Evolutionary conservation across 495 filamentous ascomycete species (phyloP), one percentile per base, ranked within the genome.

Genomic region (Penicillium canariense): DNA sequence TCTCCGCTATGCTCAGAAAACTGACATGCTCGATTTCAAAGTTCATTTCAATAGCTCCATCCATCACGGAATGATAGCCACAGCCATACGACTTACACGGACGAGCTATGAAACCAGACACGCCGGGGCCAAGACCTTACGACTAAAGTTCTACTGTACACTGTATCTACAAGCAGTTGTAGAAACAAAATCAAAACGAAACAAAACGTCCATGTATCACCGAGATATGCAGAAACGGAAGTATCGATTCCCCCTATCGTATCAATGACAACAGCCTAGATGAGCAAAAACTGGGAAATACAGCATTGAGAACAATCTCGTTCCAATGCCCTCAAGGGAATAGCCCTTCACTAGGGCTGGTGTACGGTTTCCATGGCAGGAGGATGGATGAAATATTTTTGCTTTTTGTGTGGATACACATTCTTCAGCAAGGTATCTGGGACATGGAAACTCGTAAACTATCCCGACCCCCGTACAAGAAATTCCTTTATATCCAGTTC

Each of bases 381-480:
- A 67, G 55, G 60, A 67, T 68, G 55, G 68, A 71, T 66, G 64
- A 67, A 70, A 73, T 68, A 59, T 63, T 71, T 71, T 71, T 70
- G 71, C 68, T 74, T 74, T 74, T 74, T 72, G 64, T 71, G 70
- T 71, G 68, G 70, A 76, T 76, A 74, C 65, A 68, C 73, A 65
- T 76, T 69, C 67, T 71, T 72, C 66, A 68, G 69, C 69, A 71
- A 71, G 71, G 71, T 72, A 69, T 70, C 70, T 72, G 73, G 73
- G 72, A 75, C 70, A 70, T 73, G 63, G 72, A 71, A 71, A 69
- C 65, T 77, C 73, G 69, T 76, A 68, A 77, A 75, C 68, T 74
- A 77, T 74, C 70, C 71, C 73, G 68, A 74, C 56, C 70, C 67
- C 61, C 67, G 56, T 70, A 44, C 63, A 64, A 72, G 66, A 67